A percentile compares a stretch with the other conserved stretches of the same genome.
Conservation (phyloP, 2,329 filamentous ascomycete species). For the Aspergillus versicolor region DNA sequence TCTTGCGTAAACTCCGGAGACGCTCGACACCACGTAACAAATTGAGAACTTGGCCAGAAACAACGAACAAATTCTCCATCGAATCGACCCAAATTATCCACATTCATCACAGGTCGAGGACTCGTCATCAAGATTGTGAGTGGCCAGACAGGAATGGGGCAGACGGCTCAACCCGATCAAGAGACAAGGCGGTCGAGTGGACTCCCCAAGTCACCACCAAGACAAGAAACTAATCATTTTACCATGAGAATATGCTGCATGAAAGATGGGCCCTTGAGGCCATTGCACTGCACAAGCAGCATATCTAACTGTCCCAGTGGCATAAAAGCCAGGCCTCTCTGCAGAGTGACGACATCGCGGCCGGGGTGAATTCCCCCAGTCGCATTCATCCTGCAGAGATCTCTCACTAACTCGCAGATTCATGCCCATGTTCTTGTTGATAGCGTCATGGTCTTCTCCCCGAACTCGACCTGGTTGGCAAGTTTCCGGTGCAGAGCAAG, state of each 20-base stretch:
- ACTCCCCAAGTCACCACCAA: background rate
- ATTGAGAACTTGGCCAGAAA: too few relatives aligned
- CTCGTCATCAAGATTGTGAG: background rate
- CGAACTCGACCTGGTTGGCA: background rate
- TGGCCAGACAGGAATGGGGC: background rate
- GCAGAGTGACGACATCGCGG: constrained; percentile 15
- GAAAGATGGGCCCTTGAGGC: background rate
- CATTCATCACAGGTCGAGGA: background rate
- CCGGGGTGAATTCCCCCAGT: constrained; percentile 5
- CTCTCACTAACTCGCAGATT: background rate
- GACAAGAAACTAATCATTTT: background rate
- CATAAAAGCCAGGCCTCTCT: background rate
- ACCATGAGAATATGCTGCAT: background rate
- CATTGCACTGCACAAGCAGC: background rate
- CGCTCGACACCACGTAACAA: too few relatives aligned
- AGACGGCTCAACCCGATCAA: constrained; percentile 8
- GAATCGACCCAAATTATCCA: background rate
- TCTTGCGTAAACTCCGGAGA: too few relatives aligned
- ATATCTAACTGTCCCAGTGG: background rate
- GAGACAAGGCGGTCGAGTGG: background rate
- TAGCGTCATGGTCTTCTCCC: constrained; percentile 6
- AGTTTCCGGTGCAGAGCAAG: background rate
- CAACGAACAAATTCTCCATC: background rate
- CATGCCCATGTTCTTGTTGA: background rate
- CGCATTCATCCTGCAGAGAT: constrained; percentile 15